Conservation (phyloP, 805 yeast genomes). For the Pichia deserticola region DNA sequence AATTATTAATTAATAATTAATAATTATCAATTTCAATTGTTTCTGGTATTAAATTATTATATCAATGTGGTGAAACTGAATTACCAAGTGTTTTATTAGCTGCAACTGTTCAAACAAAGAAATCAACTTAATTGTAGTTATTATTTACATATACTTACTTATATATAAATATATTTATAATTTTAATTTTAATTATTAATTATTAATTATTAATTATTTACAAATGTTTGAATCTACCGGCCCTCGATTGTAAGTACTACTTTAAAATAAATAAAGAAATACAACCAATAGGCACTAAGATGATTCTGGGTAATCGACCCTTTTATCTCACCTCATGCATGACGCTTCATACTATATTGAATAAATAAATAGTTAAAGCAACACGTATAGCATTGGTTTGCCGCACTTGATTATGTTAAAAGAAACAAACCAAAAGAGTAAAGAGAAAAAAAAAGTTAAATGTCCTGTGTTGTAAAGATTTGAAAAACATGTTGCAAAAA, state of each 20-base stretch:
- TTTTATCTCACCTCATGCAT: slow-evolving; percentile 61
- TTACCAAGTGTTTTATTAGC: slow-evolving; percentile 65
- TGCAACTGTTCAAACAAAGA: slow-evolving; percentile 41
- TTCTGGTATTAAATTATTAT: slow-evolving; percentile 46
- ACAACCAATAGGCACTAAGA: slow-evolving; percentile 57
- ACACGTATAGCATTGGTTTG: slow-evolving; percentile 70
- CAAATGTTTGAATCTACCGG: slow-evolving; percentile 59
- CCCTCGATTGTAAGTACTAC: slow-evolving; percentile 37
- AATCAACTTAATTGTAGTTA: slow-evolving; percentile 17
- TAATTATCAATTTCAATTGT: slow-evolving; percentile 38
- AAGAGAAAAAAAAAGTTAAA: too few species aligned
- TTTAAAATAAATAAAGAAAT: slow-evolving; percentile 18
- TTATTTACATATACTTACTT: too few species aligned
- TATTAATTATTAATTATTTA: background rate
- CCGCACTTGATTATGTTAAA: slow-evolving; percentile 49
- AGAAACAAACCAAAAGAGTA: slow-evolving; percentile 13
- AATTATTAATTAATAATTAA: too few species aligned
- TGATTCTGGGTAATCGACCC: slow-evolving; percentile 37
- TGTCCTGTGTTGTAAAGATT: too few species aligned
- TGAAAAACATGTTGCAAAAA: too few species aligned
- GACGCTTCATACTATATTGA: slow-evolving; percentile 42
- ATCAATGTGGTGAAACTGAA: slow-evolving; percentile 48
- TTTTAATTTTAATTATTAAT: too few species aligned
- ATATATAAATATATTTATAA: too few species aligned
- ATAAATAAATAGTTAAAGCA: slow-evolving; percentile 42